Percentiles rank a stretch among this genome's conserved stretches.
Evolutionary conservation across 805 yeast genomes (phyloP).

Genomic region (Lachancea cidri): DNA sequence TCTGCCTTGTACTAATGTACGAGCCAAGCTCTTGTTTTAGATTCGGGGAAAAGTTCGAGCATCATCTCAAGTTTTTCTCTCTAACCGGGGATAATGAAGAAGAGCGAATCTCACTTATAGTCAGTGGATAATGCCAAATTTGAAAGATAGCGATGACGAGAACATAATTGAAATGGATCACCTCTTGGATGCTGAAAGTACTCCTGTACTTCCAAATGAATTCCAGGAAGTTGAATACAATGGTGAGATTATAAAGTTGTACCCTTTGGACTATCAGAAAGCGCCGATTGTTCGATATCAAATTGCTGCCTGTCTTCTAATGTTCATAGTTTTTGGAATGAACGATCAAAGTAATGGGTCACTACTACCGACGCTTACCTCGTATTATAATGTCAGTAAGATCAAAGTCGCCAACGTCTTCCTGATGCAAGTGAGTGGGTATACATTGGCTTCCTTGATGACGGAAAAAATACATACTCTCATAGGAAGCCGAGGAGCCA

Average conservation of each 20-base stretch:
- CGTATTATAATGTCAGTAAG: slow-evolving; percentile 22
- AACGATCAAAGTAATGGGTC: slow-evolving; percentile 34
- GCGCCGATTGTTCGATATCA: slow-evolving; percentile 27
- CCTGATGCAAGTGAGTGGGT: slow-evolving; percentile 28
- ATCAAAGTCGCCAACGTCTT: slow-evolving; percentile 29
- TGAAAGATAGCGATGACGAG: background rate
- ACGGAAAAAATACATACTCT: slow-evolving; percentile 25
- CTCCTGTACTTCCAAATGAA: background rate
- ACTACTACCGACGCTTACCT: slow-evolving; percentile 29
- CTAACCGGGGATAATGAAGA: no score
- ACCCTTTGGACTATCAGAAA: slow-evolving; percentile 25
- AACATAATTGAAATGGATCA: background rate
- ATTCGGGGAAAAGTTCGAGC: no score
- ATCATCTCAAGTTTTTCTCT: no score
- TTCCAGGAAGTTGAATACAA: slow-evolving; percentile 18
- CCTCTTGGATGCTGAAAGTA: background rate
- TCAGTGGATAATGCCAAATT: background rate
- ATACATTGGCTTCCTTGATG: slow-evolving; percentile 26
- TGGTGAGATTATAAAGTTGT: slow-evolving; percentile 21
- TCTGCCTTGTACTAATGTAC: no score
- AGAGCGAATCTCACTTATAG: no score
- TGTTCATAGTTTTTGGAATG: slow-evolving; percentile 31
- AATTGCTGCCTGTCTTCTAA: slow-evolving; percentile 23
- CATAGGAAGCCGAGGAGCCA: slow-evolving; percentile 29
- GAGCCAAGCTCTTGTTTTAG: no score